Evolutionary conservation across 164 flowering plant genomes (phyloP), one percentile per base, ranked within the genome.

Genomic region (Magnolia officinalis): DNA sequence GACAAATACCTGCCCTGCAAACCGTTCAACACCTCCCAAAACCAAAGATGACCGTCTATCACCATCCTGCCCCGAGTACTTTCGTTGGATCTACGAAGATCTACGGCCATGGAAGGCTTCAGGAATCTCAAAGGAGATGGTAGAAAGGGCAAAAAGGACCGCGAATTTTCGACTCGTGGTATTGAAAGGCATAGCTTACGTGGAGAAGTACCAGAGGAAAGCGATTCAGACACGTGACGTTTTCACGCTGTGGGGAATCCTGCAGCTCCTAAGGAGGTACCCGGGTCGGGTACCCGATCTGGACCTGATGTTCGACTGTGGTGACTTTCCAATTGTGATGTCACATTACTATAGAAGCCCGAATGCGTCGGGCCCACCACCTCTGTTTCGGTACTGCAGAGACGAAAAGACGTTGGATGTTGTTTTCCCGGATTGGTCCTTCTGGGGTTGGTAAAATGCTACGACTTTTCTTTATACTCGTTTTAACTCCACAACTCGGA

Each of bases 31-130:
- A 21, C 21, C 69, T 4, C 13, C 67, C 19, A 11, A 14, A 4
- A 7, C 24, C 67, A 63, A 18, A 20, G 31, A 18, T 21, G 19
- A 19, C 1, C 19, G 26, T 19, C 2, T 6, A 63, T 66, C 69
- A 1, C 63, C 86, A 2, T 55, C 80, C 21, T 92, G 97, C 74
- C 97, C 97, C 0, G 91, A 88, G 0, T 88, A 88, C 83, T 92
- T 90, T 85, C 90, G 92, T 2, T 91, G 92, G 93, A 91, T 92
- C 76, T 78, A 92, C 80, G 92, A 91, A 29, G 97, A 91, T 75
- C 83, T 92, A 3, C 76, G 84, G 79, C 93, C 92, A 1, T 92
- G 95, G 95, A 85, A 82, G 67, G 72, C 31, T 29, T 84, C 85
- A 0, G 95, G 95, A 10, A 92, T 92, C 72, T 82, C 95, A 6